Evolutionary conservation across 2,329 filamentous ascomycete genomes (phyloP), one percentile per base, ranked within the genome.

Genomic region (Trichoderma cornu-damae): DNA sequence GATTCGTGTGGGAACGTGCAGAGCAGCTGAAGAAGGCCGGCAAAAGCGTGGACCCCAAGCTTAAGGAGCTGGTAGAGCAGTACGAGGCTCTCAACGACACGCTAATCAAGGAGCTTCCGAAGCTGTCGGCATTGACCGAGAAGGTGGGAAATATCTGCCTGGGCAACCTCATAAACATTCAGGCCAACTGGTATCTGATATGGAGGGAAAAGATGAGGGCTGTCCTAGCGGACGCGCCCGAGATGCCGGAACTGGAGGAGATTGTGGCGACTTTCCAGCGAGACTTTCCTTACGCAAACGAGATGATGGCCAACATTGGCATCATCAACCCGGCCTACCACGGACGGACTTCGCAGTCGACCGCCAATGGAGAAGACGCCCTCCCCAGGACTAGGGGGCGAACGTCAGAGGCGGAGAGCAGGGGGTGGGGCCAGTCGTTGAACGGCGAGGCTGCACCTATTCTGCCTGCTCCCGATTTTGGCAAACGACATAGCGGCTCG

Each of bases 71-170:
- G 37, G 90, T 91, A 18, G 90, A 96, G 66, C 88, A 95, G 68
- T 99, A 96, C 70, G 82, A 89, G 38, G 90, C 91, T 6, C 78
- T 99, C 59, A 97, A 97, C 68, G 90, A 96, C 61, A 90, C 93
- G 0, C 79, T 97, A 59, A 96, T 96, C 72, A 88, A 93, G 63
- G 93, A 97, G 69, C 79, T 99, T 46, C 93, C 93, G 1, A 86
- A 86, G 68, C 80, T 99, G 14, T 96, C 94, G 51, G 74, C 77
- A 6, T 75, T 94, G 61, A 96, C 93, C 1, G 89, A 90, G 61
- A 88, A 86, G 65, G 77, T 96, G 60, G 90, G 94, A 65, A 89
- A 91, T 65, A 86, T 88, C 22, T 93, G 90, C 65, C 79, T 96
- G 42, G 83, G 82, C 58, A 91, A 90, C 65, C 90, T 97, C 66